Conservation (phyloP, 169 alveolate species). For the Plasmodium knowlesi region DNA sequence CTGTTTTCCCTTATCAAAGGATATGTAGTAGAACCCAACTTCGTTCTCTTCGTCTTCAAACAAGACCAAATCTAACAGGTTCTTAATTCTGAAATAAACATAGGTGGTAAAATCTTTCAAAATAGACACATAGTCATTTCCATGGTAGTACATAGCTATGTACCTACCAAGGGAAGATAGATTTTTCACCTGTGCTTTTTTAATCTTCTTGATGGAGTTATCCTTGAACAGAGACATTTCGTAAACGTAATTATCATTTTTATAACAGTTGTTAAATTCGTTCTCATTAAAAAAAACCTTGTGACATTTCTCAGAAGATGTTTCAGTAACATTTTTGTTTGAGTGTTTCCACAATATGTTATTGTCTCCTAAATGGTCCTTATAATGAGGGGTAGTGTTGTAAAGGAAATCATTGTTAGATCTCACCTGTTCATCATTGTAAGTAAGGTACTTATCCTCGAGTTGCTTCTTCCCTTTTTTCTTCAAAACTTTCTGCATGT, state of each 20-base stretch:
- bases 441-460: neutral
- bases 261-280: slow-evolving; percentile 6
- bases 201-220: neutral
- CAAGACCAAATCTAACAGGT: slow-evolving; percentile 8
- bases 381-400: neutral
- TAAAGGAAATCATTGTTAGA: neutral
- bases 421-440: slow-evolving; percentile 5
- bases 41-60: neutral
- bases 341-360: slow-evolving; percentile 32
- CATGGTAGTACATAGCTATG: slow-evolving; percentile 12
- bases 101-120: slow-evolving; percentile 7
- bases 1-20: neutral
- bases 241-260: slow-evolving; percentile 6
- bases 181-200: slow-evolving; percentile 15
- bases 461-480: neutral
- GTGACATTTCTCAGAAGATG: neutral
- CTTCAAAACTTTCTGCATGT: neutral
- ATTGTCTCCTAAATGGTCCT: neutral
- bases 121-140: slow-evolving; percentile 16
- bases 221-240: slow-evolving; percentile 21
- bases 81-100: slow-evolving; percentile 16
- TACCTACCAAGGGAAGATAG: slow-evolving; percentile 16
- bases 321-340: neutral
- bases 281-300: slow-evolving; percentile 14
- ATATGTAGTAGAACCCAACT: slow-evolving; percentile 28